Base-by-base conservation (phyloP, 1,284 basidiomycete genomes). In the Cutaneotrichosporon mucoides region DNA sequence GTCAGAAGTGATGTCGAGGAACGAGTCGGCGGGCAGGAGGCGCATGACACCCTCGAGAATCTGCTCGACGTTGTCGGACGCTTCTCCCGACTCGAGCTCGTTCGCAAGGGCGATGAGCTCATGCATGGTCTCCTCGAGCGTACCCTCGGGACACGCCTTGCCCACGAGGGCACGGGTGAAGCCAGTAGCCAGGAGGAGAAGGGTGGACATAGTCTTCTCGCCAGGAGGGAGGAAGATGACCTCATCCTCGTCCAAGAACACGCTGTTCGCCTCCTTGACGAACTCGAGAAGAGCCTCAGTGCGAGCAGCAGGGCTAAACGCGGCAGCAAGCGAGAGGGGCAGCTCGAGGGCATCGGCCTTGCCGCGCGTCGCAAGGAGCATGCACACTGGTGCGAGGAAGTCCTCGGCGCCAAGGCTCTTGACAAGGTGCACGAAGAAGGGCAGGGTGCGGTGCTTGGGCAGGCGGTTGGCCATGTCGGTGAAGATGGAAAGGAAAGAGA, bases 361-460 rank as follows among this genome's bases (percentile, higher is more conserved):
- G 63, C 82, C 53, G 87, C 86, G 69, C 69, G 95, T 91, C 1
- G 93, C 82, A 10, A 98, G 81, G 1, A 98, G 84, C 86, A 97
- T 89, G 64, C 84, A 86, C 7, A 96, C 78, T 0, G 92, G 89
- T 0, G 90, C 83, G 43, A 96, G 80, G 81, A 94, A 99, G 52
- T 92, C 86, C 9, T 83, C 79, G 2, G 88, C 80, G 9, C 91
- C 92, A 10, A 99, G 83, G 2, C 89, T 88, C 60, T 92, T 87
- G 40, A 91, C 84, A n/a, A 99, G 83, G 71, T 95, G 90, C 3
- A 86, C 82, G 79, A 96, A 98, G 79, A 99, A 94, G 59, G 77
- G 76, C 24, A 76, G 56, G n/a, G 72, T 77, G n/a, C 78, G 73
- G 64, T 79, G 78, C 49, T 72, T 73, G 8, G 78, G 78, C 11